Base-by-base conservation (phyloP, 163 green algal genomes). In the Scenedesmus sp. region DNA sequence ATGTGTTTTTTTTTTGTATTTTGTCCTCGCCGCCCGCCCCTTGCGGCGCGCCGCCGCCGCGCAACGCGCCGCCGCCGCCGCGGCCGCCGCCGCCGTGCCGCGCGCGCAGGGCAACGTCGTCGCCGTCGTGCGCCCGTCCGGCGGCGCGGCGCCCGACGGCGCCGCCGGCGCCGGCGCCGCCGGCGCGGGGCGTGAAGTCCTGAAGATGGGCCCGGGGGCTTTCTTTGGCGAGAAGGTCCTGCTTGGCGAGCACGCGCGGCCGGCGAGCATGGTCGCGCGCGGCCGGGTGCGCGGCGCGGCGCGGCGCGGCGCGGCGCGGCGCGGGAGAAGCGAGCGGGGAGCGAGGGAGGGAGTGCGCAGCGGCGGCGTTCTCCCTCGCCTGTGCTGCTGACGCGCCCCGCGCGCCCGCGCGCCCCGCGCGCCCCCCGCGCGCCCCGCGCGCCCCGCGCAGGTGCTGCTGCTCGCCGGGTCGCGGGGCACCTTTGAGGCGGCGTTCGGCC, bases 301-400 rank as follows among this genome's bases (percentile, higher is more conserved):
- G n/a, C n/a, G n/a, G n/a, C n/a, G n/a, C n/a, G n/a, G n/a, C n/a
- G n/a, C n/a, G n/a, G n/a, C n/a, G n/a, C n/a, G n/a, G n/a, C n/a
- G n/a, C n/a, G n/a, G n/a, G n/a, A n/a, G 34, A 15, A 62, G 65
- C 28, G 80, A 84, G 45, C 39, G 83, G 78, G 4, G 78, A 89
- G 75, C 86, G 87, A 81, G 85, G 86, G 60, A 82, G 85, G 3
- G 85, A 89, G 78, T 77, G 80, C 2, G 84, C 84, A 11, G 71
- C 73, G 87, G 39, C 83, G 82, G 10, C 87, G 88, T 24, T 92
- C 79, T n/a, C n/a, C n/a, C n/a, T n/a, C n/a, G n/a, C n/a, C n/a
- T n/a, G n/a, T n/a, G n/a, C n/a, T n/a, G n/a, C n/a, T n/a, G n/a
- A n/a, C n/a, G n/a, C n/a, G n/a, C n/a, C n/a, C n/a, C n/a, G n/a